Conservation (phyloP, 768 basidiomycete genomes). For the Pleurotus cornucopiae region DNA sequence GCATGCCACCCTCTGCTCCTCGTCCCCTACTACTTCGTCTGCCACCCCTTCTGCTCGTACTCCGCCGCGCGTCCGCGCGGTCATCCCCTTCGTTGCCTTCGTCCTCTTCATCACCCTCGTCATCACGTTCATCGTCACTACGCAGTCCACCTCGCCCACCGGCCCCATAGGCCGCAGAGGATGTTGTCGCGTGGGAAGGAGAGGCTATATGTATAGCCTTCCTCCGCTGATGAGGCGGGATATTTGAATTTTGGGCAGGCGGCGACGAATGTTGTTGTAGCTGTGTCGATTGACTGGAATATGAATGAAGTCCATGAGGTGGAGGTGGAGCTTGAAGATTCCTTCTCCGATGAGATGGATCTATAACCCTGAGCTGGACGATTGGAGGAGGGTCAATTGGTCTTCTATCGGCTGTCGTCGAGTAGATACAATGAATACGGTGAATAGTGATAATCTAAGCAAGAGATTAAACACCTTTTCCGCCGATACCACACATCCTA, state of each 20-base stretch:
- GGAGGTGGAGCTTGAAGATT: not conserved
- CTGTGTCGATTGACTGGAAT: not conserved
- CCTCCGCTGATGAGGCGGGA: conserved; percentile 4
- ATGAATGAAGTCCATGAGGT: no score
- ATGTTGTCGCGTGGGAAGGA: no score
- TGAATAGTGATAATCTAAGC: not conserved
- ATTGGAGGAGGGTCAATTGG: conserved; percentile 97
- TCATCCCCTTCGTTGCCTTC: not conserved
- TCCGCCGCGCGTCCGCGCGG: no score
- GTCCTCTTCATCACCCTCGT: not conserved
- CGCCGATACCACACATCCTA: conserved; percentile 86
- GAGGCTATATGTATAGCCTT: not conserved
- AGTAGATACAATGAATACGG: not conserved
- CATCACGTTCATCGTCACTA: not conserved
- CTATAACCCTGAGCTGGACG: conserved; percentile 87
- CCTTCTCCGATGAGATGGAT: conserved; percentile 34
- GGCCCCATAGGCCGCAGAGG: no score
- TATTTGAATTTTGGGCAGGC: not conserved
- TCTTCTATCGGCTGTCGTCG: conserved; percentile 74
- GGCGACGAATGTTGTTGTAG: not conserved
- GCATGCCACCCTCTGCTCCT: no score
- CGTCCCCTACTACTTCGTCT: no score
- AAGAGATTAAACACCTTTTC: conserved; percentile 46
- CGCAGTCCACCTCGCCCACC: no score
- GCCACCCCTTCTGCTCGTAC: no score